A percentile compares a stretch with the other conserved stretches of the same genome.
These are phyloP conservation scores for Taphrina populina DNA, from an alignment of 1,139 yeast genomes.

Conservation along the genomic window DNA sequence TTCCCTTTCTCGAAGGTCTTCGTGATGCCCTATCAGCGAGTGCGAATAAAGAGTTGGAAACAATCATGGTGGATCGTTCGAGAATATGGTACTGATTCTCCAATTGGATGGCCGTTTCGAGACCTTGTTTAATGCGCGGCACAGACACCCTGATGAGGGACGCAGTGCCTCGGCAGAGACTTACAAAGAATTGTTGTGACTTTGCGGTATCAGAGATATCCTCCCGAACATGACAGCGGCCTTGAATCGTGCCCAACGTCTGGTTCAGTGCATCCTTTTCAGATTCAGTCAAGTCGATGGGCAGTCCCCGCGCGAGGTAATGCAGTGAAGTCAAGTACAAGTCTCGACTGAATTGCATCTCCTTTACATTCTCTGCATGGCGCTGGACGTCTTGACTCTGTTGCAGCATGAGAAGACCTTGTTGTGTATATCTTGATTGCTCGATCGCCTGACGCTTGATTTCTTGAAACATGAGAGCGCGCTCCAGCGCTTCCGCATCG, in stretches of 20 bases:
- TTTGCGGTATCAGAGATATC: too few relatives aligned
- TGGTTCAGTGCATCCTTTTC: not conserved
- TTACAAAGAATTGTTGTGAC: slow-evolving; percentile 6
- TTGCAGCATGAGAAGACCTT: not conserved
- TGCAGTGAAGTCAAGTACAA: not conserved
- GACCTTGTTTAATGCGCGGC: slow-evolving; percentile 4
- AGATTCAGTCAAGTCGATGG: not conserved
- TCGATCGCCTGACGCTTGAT: not conserved
- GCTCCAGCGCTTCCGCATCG: slow-evolving; percentile 6
- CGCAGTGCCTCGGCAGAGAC: slow-evolving; percentile 13
- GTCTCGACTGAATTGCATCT: slow-evolving; percentile 1
- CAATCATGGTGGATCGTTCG: slow-evolving; percentile 1
- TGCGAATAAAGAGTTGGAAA: slow-evolving; percentile 1
- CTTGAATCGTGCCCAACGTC: not conserved
- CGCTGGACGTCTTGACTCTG: slow-evolving; percentile 1
- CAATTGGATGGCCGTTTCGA: slow-evolving; percentile 4
- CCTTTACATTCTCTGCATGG: slow-evolving; percentile 1
- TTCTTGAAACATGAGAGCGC: slow-evolving; percentile 4
- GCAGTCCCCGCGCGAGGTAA: slow-evolving; percentile 13
- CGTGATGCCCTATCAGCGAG: slow-evolving; percentile 9
- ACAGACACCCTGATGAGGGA: slow-evolving; percentile 9
- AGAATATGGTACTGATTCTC: slow-evolving; percentile 13
- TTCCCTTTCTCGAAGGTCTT: not conserved
- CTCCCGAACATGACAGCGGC: not conserved
- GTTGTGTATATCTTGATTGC: slow-evolving; percentile 5